phyloP scores from a whole-genome alignment of 768 basidiomycete species.

The Hericium erinaceus region DNA sequence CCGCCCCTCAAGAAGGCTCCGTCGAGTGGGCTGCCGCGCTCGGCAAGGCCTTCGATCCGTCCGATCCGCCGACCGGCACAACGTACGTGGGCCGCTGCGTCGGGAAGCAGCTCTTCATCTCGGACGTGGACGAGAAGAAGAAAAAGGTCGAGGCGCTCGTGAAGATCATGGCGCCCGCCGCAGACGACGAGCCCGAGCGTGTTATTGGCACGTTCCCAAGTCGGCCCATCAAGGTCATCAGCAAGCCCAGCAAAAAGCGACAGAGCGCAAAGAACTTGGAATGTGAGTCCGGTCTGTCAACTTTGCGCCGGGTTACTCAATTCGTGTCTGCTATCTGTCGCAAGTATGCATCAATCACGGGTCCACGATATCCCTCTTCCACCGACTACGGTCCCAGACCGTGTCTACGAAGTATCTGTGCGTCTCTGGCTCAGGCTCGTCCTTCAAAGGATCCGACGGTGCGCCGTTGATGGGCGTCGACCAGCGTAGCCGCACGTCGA shows the following conservation, averaged over 20 bases:
- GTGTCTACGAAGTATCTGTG: conserved; percentile 95
- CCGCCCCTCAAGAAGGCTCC: conserved; percentile 72
- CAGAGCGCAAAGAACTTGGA: conserved; percentile 90
- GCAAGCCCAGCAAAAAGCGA: conserved; percentile 96
- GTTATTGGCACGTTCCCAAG: conserved; percentile 86
- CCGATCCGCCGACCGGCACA: conserved; percentile 68
- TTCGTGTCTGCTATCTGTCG: conserved; percentile 2
- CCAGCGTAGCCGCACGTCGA: conserved; percentile 57
- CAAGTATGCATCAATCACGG: conserved; percentile 93
- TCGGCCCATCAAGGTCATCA: conserved; percentile 96
- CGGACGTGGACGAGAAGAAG: conserved; percentile 91
- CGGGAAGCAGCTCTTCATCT: conserved; percentile 92
- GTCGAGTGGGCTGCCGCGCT: conserved; percentile 83
- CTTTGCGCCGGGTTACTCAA: conserved; percentile 7
- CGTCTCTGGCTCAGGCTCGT: conserved; percentile 87
- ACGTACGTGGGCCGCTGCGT: conserved; percentile 91
- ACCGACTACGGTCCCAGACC: conserved; percentile 90
- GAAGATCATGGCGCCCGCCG: conserved; percentile 72
- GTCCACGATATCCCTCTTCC: conserved; percentile 90
- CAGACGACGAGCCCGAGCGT: conserved; percentile 73
- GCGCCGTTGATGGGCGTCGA: conserved; percentile 76
- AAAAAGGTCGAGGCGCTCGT: conserved; percentile 92
- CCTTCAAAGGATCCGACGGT: conserved; percentile 91
- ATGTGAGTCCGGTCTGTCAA: conserved; percentile 42
- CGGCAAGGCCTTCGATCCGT: conserved; percentile 78